These are phyloP conservation scores for Uronychia setigera DNA, from an alignment of 73 alveolate species.

Conservation along the genomic window DNA sequence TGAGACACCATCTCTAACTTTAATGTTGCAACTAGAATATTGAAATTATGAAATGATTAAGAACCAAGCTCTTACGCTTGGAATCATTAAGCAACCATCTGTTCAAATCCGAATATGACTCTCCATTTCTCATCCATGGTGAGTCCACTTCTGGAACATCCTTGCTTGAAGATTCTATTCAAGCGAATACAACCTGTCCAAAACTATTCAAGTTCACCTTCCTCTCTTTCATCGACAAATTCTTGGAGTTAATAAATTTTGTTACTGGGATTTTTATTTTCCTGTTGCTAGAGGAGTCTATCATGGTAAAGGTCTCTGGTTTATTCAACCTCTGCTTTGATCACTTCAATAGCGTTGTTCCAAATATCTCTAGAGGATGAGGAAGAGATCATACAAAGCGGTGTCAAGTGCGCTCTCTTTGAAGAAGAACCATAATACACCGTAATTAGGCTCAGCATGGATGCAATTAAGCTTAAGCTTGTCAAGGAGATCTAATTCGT, in stretches of 20 bases:
- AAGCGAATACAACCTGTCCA: constrained; percentile 4
- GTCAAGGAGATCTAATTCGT: constrained; percentile 33
- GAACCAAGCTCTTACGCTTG: constrained; percentile 1
- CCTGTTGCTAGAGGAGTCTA: background rate
- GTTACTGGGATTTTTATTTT: too few species aligned
- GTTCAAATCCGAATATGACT: constrained; percentile 4
- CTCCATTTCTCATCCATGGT: background rate
- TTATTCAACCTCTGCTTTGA: constrained; percentile 23
- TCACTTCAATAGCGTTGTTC: constrained; percentile 29
- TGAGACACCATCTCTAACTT: too few species aligned
- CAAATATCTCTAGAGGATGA: constrained; percentile 45
- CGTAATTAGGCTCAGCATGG: constrained; percentile 78
- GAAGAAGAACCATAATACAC: constrained; percentile 77
- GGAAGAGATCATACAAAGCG: constrained; percentile 38
- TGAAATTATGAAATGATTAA: too few species aligned
- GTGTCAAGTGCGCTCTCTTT: constrained; percentile 65
- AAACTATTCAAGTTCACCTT: constrained; percentile 3
- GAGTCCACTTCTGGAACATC: background rate
- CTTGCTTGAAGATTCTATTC: background rate
- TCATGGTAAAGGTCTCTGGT: constrained; percentile 4
- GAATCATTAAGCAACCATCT: background rate
- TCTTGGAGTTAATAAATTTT: too few species aligned
- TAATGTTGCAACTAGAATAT: too few species aligned
- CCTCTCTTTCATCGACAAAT: background rate
- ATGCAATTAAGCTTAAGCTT: constrained; percentile 50